Evolutionary conservation across 352 stramenopile genomes (phyloP), one percentile per base, ranked within the genome.

Genomic region (Bremia lactucae): DNA sequence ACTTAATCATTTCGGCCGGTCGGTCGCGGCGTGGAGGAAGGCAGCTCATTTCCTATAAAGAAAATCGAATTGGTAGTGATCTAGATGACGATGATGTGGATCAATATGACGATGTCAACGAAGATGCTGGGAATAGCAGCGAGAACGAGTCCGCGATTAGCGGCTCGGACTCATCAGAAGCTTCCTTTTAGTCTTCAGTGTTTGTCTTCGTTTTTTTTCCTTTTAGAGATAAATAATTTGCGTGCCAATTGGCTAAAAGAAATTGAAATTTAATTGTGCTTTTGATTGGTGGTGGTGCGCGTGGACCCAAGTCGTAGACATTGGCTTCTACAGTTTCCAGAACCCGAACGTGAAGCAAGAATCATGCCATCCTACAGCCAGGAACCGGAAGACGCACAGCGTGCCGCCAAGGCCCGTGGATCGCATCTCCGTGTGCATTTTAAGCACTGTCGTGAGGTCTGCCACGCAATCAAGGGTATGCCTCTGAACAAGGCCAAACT

Each of bases 381-480:
- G 75, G 77, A 91, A 83, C 81, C 81, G 53, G 81, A 94, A 83
- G 79, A 94, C 55, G 74, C 68, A 34, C 76, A 87, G 68, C 75
- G 76, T 55, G 76, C 79, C 42, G 79, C 79, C 55, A 99, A 99
- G 83, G 84, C 94, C 25, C 84, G 95, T 44, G 96, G 94, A 59
- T 96, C 88, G 52, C 89, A 98, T 79, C 80, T 99, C 31, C 89
- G 95, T 61, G 92, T 98, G 62, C 96, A 99, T 81, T 99, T 97
- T 87, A 99, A 99, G 91, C 96, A 99, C 87, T 98, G 95, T 72
- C 88, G 95, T 59, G 95, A 99, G 68, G 96, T 99, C 36, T 88
- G 77, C 55, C 87, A 98, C 65, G 83, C 90, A 54, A 98, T 99
- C 80, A 97, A 98, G 73, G 95, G 95, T 56, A 96, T 98, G 92